These are phyloP conservation scores for Penicillium sp. DNA, from an alignment of 2,329 filamentous ascomycete species.

Conservation along the genomic window DNA sequence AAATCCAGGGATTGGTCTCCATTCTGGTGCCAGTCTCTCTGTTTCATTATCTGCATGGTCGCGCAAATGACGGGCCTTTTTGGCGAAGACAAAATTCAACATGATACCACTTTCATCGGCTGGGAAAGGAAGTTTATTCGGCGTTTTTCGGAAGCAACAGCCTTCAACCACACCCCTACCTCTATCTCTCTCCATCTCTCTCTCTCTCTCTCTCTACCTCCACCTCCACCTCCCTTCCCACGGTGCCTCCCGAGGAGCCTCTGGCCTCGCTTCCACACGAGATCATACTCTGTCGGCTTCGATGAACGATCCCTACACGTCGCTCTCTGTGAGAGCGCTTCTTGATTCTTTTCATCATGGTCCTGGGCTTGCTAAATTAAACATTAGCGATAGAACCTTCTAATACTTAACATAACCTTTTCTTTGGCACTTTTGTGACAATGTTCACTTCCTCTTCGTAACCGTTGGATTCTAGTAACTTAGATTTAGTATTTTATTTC, in stretches of 20 bases:
- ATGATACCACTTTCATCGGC: conserved; percentile 50
- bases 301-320: conserved; percentile 8
- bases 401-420: conserved; percentile 12
- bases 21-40: conserved; percentile 27
- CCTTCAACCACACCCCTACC: conserved; percentile 41
- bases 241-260: conserved; percentile 9
- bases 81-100: conserved; percentile 50
- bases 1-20: conserved; percentile 18
- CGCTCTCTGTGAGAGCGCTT: conserved; percentile 6
- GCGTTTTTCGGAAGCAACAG: conserved; percentile 46
- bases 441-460: background rate
- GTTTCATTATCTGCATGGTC: conserved; percentile 44
- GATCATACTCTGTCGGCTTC: conserved; percentile 3
- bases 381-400: conserved; percentile 39
- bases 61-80: conserved; percentile 36
- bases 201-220: conserved; percentile 23
- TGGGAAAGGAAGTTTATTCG: conserved; percentile 42
- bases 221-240: conserved; percentile 23
- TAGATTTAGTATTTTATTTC: too few relatives aligned
- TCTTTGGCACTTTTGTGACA: conserved; percentile 2
- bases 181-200: conserved; percentile 13
- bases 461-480: too few relatives aligned
- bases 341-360: conserved; percentile 10
- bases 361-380: conserved; percentile 37
- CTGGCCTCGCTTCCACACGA: conserved; percentile 6